These are phyloP conservation scores for Claviceps africana DNA, from an alignment of 2,329 filamentous ascomycete genomes.

Conservation along the genomic window DNA sequence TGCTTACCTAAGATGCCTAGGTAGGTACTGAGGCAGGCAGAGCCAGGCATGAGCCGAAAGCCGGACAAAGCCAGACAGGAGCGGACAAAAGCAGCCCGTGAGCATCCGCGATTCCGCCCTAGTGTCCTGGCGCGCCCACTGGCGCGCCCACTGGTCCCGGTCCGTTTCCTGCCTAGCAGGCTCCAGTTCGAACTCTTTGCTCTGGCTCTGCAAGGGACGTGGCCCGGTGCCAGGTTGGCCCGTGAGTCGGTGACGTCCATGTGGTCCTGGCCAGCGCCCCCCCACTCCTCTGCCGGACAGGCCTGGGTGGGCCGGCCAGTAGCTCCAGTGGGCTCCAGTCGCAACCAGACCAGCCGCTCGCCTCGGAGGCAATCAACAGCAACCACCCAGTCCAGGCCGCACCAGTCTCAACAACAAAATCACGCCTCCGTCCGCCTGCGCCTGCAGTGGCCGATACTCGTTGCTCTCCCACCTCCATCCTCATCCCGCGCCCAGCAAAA, in stretches of 20 bases:
- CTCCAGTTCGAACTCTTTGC: neutral
- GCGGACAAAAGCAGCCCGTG: neutral
- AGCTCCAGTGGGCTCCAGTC: too few species aligned
- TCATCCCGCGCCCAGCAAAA: conserved; percentile 6
- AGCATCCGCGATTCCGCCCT: neutral
- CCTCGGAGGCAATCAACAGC: too few species aligned
- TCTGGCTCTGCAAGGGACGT: neutral
- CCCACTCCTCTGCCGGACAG: conserved; percentile 7
- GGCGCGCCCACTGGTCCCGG: too few species aligned
- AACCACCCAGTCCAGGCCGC: too few species aligned
- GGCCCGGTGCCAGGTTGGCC: neutral
- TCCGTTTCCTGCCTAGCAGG: neutral
- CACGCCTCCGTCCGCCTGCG: conserved; percentile 12
- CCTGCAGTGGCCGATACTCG: conserved; percentile 8
- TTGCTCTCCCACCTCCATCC: conserved; percentile 9
- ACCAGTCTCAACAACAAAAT: conserved; percentile 12
- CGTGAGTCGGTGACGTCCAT: conserved; percentile 9
- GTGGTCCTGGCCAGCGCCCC: neutral
- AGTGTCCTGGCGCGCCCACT: neutral
- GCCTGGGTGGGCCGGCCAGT: neutral
- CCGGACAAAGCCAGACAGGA: too few species aligned
- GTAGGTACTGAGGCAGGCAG: too few species aligned
- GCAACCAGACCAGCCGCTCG: too few species aligned
- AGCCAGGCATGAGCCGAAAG: too few species aligned
- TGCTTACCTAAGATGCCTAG: too few species aligned